Evolutionary conservation across 2,329 filamentous ascomycete species (phyloP).

Genomic region (Calonectria honghensis): DNA sequence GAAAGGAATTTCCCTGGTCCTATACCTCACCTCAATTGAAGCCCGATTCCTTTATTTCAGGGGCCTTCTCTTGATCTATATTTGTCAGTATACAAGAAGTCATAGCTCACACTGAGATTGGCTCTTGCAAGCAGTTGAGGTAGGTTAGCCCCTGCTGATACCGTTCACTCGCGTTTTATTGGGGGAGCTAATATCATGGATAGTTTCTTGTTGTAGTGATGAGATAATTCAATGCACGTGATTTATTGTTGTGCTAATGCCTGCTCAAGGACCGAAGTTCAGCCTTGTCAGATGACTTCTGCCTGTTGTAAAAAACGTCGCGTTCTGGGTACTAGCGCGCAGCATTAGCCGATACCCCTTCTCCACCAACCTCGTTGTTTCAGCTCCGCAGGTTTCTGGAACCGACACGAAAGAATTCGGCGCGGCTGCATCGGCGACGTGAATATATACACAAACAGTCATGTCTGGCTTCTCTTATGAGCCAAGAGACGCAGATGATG

Average conservation of each 20-base stretch:
- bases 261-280: background rate
- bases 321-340: background rate
- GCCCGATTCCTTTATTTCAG: too few relatives aligned
- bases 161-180: too few relatives aligned
- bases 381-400: background rate
- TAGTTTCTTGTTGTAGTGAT: background rate
- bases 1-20: too few relatives aligned
- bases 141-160: too few relatives aligned
- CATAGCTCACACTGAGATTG: too few relatives aligned
- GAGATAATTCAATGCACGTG: background rate
- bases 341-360: background rate
- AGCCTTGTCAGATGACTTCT: constrained; percentile 12
- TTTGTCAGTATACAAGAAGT: too few relatives aligned
- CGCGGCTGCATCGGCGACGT: too few relatives aligned
- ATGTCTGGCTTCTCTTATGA: background rate
- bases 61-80: too few relatives aligned
- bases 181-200: too few relatives aligned
- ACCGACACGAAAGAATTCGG: background rate
- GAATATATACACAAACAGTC: background rate
- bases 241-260: background rate
- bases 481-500: background rate
- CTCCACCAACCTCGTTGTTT: background rate
- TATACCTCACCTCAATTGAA: too few relatives aligned
- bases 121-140: too few relatives aligned
- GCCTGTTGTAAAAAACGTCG: background rate